phyloP scores from a whole-genome alignment of 177 flowering plant species.

The Tripterygium wilfordii region DNA sequence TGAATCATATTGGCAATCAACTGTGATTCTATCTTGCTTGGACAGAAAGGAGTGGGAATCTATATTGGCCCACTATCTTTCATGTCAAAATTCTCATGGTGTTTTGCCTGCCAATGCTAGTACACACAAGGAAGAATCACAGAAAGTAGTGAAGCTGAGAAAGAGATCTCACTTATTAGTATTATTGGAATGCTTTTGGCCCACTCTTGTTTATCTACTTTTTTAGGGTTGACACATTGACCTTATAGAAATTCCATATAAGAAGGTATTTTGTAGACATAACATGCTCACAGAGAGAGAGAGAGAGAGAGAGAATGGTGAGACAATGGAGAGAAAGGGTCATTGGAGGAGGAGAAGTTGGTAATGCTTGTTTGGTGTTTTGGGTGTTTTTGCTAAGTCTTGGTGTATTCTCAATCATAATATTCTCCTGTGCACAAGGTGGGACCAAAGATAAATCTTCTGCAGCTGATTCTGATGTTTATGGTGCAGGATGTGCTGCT shows the following conservation, averaged over 20 bases:
- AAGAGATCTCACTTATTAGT: background rate
- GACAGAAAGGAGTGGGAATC: constrained; percentile 10
- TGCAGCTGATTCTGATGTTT: constrained; percentile 6
- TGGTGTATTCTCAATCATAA: constrained; percentile 8
- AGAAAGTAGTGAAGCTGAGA: constrained; percentile 2
- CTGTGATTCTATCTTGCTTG: background rate
- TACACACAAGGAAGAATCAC: constrained; percentile 6
- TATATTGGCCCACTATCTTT: constrained; percentile 10
- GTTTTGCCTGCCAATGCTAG: constrained; percentile 10
- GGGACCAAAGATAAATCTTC: constrained; percentile 20
- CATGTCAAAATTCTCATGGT: constrained; percentile 5
- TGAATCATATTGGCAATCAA: background rate
- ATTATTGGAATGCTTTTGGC: too few species aligned
- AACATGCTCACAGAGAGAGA: constrained; percentile 2
- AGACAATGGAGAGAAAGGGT: constrained; percentile 3
- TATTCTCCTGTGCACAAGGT: constrained; percentile 25
- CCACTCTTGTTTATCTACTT: too few species aligned
- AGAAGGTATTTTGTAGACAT: background rate
- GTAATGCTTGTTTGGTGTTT: constrained; percentile 3
- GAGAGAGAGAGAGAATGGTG: constrained; percentile 8
- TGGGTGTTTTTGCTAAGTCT: constrained; percentile 14
- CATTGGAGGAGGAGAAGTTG: background rate
- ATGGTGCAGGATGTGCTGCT: constrained; percentile 24
- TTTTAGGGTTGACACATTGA: too few species aligned
- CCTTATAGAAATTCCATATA: background rate